Evolutionary conservation across 2,329 filamentous ascomycete species (phyloP), one percentile per base, ranked within the genome.

Genomic region (Tolypocladium nubicola): DNA sequence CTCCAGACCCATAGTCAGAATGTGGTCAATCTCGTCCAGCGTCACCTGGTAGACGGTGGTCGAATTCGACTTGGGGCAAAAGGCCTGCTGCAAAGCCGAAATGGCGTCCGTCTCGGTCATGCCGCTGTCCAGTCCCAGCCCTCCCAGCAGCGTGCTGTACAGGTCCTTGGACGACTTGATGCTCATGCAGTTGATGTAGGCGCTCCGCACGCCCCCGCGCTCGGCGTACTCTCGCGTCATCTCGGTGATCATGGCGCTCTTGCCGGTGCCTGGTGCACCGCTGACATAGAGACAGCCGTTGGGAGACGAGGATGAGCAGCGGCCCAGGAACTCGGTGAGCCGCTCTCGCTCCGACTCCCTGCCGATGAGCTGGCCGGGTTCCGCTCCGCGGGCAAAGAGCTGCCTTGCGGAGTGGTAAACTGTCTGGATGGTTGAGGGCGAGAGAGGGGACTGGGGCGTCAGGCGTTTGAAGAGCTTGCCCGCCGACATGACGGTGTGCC

Each of bases 101-200:
- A 86, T 81, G 39, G 88, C 86, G 53, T 89, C 83, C 59, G 81
- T 82, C 63, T 89, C 87, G 11, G 80, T 73, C 37, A 85, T 70
- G 45, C 86, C 81, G 21, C 74, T 71, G 38, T 80, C 78, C 57
- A 85, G 78, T 14, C 80, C 80, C 57, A 87, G 76, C 47, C 93
- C 83, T 56, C 89, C 85, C 14, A 93, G 74, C 21, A 99, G 76
- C 23, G 87, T 92, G 61, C 81, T 80, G 71, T 95, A 96, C 26
- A 99, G 79, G 68, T 97, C 92, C 62, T 85, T 86, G 2, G 91
- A 89, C 39, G 85, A 90, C 67, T 94, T 95, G 72, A 97, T 86
- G 72, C 92, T 96, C 86, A 97, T 97, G 73, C 94, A 99, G 70
- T 99, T 99, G 78, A 99, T 81, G 67, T 92, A 93, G 2, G 86